Evolutionary conservation across 2,329 filamentous ascomycete species (phyloP), one percentile per base, ranked within the genome.

Genomic region (Fusarium nodosum): DNA sequence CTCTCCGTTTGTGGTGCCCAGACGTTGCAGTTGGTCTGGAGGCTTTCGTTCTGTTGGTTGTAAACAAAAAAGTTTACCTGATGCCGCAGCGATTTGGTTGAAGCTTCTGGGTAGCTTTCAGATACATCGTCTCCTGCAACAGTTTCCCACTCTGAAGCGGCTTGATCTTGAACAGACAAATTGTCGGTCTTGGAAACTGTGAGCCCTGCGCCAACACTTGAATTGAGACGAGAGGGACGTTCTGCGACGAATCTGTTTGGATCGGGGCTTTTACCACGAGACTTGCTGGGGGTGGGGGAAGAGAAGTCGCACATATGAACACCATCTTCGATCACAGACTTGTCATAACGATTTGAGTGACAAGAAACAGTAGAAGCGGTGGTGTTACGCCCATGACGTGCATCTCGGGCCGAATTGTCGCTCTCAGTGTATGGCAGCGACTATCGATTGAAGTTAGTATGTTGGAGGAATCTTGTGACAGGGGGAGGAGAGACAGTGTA

Each of bases 121-220:
- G 58, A 63, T 24, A 75, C 75, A 13, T 77, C 76, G 11, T 76
- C 74, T 24, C 59, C 63, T 26, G 68, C 73, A 16, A 77, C 64
- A 1, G 76, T 77, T 50, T 78, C 77, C 76, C 76, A 78, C 24
- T 77, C 75, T 4, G 77, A 78, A 48, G 53, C 52, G 7, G 66
- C 61, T 36, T 67, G 67, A 20, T 76, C 73, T 18, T 71, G 60
- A 22, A 63, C 64, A 3, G 53, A 55, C 2, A 57, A 50, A 7
- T 48, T 56, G 24, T 57, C 60, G 12, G 36, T 26, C 15, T 64
- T 47, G 2, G 42, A 30, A 9, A 22, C 44, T 39, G 44, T 15
- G 4, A 48, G 12, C 4, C 33, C 46, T n/a, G 15, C 50, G 3
- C 28, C 34, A 11, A 34, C 22, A 31, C 31, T 45, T 28, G 30